Conservation (phyloP, 1,284 basidiomycete species). For the Trichosporon coremiiforme region DNA sequence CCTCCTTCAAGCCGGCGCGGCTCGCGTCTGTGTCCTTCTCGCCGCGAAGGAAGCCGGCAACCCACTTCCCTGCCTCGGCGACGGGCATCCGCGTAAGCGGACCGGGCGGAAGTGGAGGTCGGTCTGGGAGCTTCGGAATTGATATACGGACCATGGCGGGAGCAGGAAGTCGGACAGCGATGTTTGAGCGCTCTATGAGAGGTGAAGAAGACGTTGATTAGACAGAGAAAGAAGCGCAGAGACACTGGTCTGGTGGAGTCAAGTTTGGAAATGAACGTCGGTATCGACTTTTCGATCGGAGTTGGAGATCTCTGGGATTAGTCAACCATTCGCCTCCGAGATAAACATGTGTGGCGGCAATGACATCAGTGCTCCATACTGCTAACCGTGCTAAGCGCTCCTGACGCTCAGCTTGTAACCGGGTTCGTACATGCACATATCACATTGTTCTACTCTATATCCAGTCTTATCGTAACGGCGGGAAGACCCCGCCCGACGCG, state of each 20-base stretch:
- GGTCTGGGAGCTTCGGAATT: conserved; percentile 72
- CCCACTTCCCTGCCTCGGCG: conserved; percentile 65
- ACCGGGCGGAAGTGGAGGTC: conserved; percentile 58
- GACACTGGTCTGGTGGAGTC: neutral
- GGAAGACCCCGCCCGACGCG: neutral
- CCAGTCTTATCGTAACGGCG: neutral
- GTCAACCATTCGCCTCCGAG: conserved; percentile 12
- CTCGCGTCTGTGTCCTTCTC: neutral
- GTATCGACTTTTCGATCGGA: neutral
- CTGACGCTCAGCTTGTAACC: neutral
- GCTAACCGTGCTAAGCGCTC: neutral
- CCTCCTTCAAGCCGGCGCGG: neutral
- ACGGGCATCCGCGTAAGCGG: conserved; percentile 57
- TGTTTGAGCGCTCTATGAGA: neutral
- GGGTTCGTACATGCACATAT: neutral
- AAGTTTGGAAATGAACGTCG: neutral
- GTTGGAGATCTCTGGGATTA: neutral
- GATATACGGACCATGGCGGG: conserved; percentile 62
- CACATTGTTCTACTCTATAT: conserved; percentile 13
- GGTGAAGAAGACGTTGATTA: neutral
- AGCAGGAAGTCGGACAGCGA: too few relatives aligned
- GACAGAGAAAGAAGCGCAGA: neutral
- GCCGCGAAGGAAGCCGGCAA: conserved; percentile 65
- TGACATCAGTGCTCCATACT: conserved; percentile 1
- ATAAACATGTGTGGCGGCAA: neutral